Conservation (phyloP, 352 stramenopile genomes). For the Globisporangium viniferum region DNA sequence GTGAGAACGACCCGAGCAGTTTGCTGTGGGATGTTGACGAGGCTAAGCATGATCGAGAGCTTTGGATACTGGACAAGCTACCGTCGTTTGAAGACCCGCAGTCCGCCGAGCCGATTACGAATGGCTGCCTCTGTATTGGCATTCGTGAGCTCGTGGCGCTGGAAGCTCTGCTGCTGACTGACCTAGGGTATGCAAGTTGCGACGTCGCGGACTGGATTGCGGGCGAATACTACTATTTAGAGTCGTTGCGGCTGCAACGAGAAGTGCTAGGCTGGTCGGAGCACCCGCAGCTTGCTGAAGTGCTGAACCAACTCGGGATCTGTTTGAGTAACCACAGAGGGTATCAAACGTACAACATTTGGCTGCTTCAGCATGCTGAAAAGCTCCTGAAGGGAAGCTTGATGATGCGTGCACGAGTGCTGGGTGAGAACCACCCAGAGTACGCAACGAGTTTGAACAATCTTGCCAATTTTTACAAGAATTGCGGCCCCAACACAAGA, state of each 20-base stretch:
- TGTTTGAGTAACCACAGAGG: conserved; percentile 72
- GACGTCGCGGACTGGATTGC: conserved; percentile 78
- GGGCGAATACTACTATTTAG: conserved; percentile 73
- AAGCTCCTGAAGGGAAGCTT: conserved; percentile 65
- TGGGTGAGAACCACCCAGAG: conserved; percentile 71
- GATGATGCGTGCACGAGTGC: conserved; percentile 64
- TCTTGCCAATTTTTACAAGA: conserved; percentile 84
- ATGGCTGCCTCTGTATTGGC: conserved; percentile 59
- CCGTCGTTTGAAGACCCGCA: conserved; percentile 62
- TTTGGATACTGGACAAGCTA: conserved; percentile 55
- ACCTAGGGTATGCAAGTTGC: conserved; percentile 74
- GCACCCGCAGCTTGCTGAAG: conserved; percentile 75
- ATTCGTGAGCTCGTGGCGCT: conserved; percentile 74
- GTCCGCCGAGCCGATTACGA: conserved; percentile 18
- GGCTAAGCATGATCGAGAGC: conserved; percentile 64
- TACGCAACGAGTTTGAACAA: conserved; percentile 85
- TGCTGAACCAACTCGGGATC: conserved; percentile 79
- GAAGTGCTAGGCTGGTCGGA: conserved; percentile 75
- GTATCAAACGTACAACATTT: conserved; percentile 69
- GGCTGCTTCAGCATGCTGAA: conserved; percentile 73
- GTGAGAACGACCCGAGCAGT: conserved; percentile 64
- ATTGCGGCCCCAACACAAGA: conserved; percentile 26
- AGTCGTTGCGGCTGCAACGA: conserved; percentile 71
- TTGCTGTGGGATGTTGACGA: conserved; percentile 76
- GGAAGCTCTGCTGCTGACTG: conserved; percentile 69